phyloP scores from a whole-genome alignment of 768 basidiomycete species.

The Boletus barrowsii region DNA sequence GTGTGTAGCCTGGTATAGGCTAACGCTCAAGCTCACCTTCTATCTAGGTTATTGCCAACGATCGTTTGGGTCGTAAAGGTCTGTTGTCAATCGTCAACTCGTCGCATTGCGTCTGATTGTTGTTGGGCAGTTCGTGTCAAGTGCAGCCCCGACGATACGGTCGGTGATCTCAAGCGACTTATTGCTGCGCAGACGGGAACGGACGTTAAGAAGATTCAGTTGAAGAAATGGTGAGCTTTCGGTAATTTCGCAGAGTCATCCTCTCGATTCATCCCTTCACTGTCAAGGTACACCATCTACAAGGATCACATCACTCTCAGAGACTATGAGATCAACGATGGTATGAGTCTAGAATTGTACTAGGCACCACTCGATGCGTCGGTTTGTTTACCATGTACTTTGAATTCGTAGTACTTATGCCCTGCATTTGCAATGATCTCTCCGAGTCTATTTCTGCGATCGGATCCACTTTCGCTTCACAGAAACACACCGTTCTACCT shows the following conservation, averaged over 20 bases:
- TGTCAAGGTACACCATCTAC: constrained; percentile 82
- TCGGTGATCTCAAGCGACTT: constrained; percentile 95
- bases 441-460: not conserved
- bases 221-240: constrained; percentile 89
- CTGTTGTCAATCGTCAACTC: not conserved
- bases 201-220: constrained; percentile 74
- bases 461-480: not conserved
- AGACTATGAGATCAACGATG: constrained; percentile 94
- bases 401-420: constrained; percentile 11
- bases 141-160: constrained; percentile 92
- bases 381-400: constrained; percentile 5
- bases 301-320: constrained; percentile 92
- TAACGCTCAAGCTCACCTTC: not conserved
- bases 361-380: constrained; percentile 30
- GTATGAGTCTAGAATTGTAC: constrained; percentile 94
- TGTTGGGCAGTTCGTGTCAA: constrained; percentile 83
- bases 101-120: constrained; percentile 3
- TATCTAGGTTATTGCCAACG: constrained; percentile 86
- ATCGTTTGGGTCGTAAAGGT: constrained; percentile 95
- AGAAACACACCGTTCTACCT: not conserved
- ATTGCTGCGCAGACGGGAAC: constrained; percentile 97
- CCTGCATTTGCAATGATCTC: constrained; percentile 2
- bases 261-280: not conserved
- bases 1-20: constrained; percentile 26
- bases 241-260: not conserved